Evolutionary conservation across 2,329 filamentous ascomycete species (phyloP), one percentile per base, ranked within the genome.

Genomic region (Beauveria caledonica): DNA sequence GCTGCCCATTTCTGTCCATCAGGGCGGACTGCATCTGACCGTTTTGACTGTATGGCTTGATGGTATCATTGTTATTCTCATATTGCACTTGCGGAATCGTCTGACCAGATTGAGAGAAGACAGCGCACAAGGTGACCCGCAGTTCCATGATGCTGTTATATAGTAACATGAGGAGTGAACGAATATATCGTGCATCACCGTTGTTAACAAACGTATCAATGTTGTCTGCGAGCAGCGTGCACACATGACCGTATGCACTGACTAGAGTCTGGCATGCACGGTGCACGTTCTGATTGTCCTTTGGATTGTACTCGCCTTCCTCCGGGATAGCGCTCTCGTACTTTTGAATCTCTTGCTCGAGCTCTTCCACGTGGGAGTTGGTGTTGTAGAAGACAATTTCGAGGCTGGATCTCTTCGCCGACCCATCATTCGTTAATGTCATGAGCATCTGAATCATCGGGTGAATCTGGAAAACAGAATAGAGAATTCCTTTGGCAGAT

Each of bases 101-200:
- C 23, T 63, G 64, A 39, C 66, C 66, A 13, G 62, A 66, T 40
- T 69, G 66, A 10, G 68, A 45, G 62, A 69, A 60, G 55, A 74
- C 60, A 64, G 71, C 70, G 5, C 75, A 72, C 13, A 80, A 72
- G 0, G 82, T 84, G 3, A 83, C 82, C 8, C 84, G 80, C 56
- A 87, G 77, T 69, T 87, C 85, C 78, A 85, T 86, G 62, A 86
- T 83, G 70, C 85, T 86, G 65, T 86, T 86, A 69, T 86, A 87
- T 6, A 87, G 76, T 64, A 84, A 77, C 70, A 86, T 78, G 66
- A 87, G 72, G 65, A 87, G 77, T 3, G 83, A 85, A 51, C 85
- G 83, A 67, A 87, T 85, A 68, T 87, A 87, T 63, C 85, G 80
- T 23, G 85, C 83, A 65, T 87, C 85, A 63, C 83, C 83, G 61